Conservation (phyloP, 2,329 filamentous ascomycete species). For the Phyllosticta ampelicida region DNA sequence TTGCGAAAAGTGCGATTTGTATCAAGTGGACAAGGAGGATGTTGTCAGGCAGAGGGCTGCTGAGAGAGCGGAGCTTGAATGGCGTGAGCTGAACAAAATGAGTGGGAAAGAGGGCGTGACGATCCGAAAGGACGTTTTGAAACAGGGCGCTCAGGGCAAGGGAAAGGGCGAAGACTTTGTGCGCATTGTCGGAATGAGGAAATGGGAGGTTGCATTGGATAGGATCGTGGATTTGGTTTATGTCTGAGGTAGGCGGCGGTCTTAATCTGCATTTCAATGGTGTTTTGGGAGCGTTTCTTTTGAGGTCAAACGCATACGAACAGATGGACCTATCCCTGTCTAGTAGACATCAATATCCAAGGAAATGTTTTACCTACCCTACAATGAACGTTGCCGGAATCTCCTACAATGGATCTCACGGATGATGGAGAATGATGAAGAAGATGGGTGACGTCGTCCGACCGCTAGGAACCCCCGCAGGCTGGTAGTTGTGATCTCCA, state of each 20-base stretch:
- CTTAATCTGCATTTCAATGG: neutral
- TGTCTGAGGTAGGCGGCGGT: neutral
- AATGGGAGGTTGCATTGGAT: slow-evolving; percentile 7
- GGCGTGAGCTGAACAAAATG: slow-evolving; percentile 31
- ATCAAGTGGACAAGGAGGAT: slow-evolving; percentile 38
- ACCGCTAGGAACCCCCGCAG: neutral
- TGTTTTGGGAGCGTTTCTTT: neutral
- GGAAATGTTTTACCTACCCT: no score
- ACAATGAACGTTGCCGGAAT: no score
- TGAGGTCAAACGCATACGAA: neutral
- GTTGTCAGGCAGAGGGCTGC: slow-evolving; percentile 28
- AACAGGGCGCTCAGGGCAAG: neutral
- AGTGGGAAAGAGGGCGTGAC: slow-evolving; percentile 10
- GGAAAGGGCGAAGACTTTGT: neutral
- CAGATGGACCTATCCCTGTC: no score
- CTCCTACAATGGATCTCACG: neutral
- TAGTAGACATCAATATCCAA: no score
- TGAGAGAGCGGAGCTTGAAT: slow-evolving; percentile 33
- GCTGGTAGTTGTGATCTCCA: neutral
- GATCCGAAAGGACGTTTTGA: slow-evolving; percentile 3
- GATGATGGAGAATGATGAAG: no score
- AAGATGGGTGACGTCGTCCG: neutral
- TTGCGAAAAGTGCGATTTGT: slow-evolving; percentile 52
- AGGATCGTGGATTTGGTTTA: neutral
- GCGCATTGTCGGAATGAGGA: neutral